phyloP scores from a whole-genome alignment of 768 basidiomycete species.

The Naganishia antarctica region DNA sequence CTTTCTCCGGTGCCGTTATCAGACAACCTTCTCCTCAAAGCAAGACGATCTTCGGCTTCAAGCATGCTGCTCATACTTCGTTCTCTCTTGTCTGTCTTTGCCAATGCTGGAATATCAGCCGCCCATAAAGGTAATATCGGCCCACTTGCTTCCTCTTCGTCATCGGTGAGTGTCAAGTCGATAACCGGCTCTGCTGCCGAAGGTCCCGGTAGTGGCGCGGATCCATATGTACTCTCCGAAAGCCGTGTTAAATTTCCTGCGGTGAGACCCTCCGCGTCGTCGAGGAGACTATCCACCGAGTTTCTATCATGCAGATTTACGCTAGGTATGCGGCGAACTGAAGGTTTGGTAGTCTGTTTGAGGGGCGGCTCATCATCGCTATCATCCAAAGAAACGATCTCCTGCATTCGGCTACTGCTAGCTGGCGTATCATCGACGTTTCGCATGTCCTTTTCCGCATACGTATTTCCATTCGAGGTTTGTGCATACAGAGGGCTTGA shows the following conservation, averaged over 20 bases:
- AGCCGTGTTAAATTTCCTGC: neutral
- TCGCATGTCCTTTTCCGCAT: neutral
- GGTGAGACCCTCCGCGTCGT: neutral
- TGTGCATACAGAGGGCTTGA: neutral
- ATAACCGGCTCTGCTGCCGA: slow-evolving; percentile 2
- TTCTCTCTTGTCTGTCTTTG: slow-evolving; percentile 15
- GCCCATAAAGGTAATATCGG: slow-evolving; percentile 5
- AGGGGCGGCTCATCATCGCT: slow-evolving; percentile 11
- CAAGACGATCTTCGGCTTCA: slow-evolving; percentile 8
- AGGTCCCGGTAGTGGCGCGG: neutral
- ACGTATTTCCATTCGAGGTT: neutral
- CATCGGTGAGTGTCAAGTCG: slow-evolving; percentile 9
- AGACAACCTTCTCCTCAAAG: neutral
- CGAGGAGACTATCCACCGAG: slow-evolving; percentile 13
- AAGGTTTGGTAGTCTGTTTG: neutral
- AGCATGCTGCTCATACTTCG: slow-evolving; percentile 18
- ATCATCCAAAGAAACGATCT: slow-evolving; percentile 4
- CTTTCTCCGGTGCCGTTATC: neutral
- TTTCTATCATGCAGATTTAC: neutral
- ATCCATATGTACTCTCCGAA: neutral
- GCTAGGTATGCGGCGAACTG: neutral
- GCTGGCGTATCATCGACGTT: neutral
- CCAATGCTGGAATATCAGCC: slow-evolving; percentile 11
- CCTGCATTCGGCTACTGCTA: neutral
- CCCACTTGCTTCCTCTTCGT: slow-evolving; percentile 3